A percentile compares a stretch with the other conserved stretches of the same genome.
phyloP scores from a whole-genome alignment of 2,329 filamentous ascomycete species.

The Zymoseptoria pseudotritici region DNA sequence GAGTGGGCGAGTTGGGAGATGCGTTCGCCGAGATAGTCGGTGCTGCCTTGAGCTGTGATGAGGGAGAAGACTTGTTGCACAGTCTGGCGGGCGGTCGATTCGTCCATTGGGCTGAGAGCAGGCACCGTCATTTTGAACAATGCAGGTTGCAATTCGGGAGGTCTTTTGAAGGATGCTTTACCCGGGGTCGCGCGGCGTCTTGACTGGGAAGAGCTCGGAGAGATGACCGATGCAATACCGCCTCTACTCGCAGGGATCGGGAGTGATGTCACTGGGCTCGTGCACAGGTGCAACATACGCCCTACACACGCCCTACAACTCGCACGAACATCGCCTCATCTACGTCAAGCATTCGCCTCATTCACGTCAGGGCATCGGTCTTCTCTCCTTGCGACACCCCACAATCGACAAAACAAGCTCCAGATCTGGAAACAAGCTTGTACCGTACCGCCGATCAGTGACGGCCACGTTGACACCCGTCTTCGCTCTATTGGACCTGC shows the following conservation, averaged over 20 bases:
- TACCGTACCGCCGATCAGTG: neutral
- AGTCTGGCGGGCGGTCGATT: constrained; percentile 11
- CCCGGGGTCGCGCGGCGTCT: neutral
- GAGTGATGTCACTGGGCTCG: neutral
- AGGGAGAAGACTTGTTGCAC: constrained; percentile 16
- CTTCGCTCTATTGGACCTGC: neutral
- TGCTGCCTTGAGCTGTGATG: constrained; percentile 21
- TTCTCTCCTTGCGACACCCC: neutral
- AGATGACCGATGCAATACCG: neutral
- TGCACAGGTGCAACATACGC: neutral
- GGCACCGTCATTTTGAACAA: neutral
- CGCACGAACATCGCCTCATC: too few species aligned
- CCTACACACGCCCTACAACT: too few species aligned
- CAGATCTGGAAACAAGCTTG: neutral
- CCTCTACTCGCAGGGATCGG: neutral
- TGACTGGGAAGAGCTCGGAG: neutral
- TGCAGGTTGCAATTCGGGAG: neutral
- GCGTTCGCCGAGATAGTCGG: constrained; percentile 27
- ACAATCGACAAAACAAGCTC: neutral
- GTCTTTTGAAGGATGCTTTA: neutral
- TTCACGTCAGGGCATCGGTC: neutral
- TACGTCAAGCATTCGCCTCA: too few species aligned
- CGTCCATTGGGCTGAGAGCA: neutral
- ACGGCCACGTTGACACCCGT: neutral
- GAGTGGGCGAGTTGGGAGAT: constrained; percentile 28